These are phyloP conservation scores for Gautieria morchelliformis DNA, from an alignment of 768 basidiomycete genomes.

Conservation along the genomic window DNA sequence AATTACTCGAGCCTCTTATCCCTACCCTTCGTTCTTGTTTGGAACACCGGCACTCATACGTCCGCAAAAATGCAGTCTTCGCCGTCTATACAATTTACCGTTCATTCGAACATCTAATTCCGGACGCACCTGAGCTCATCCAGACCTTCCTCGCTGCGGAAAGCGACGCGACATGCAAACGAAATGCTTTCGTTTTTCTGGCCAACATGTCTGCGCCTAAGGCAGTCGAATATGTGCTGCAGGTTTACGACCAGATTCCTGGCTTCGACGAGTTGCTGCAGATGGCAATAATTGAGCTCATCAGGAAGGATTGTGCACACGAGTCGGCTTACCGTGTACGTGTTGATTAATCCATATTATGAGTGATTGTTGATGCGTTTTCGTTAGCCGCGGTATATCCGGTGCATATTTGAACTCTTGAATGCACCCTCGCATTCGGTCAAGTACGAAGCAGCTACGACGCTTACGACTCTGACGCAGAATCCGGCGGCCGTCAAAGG, in stretches of 20 bases:
- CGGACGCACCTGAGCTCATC: slow-evolving; percentile 93
- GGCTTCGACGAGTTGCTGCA: slow-evolving; percentile 87
- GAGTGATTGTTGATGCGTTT: background rate
- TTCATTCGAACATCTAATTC: slow-evolving; percentile 89
- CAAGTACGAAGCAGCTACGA: slow-evolving; percentile 95
- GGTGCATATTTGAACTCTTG: slow-evolving; percentile 85
- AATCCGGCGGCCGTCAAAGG: slow-evolving; percentile 96
- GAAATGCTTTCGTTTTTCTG: slow-evolving; percentile 95
- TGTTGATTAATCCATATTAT: slow-evolving; percentile 2
- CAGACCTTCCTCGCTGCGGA: slow-evolving; percentile 94
- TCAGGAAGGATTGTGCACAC: slow-evolving; percentile 77
- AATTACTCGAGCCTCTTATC: slow-evolving; percentile 91
- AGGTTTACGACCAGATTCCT: slow-evolving; percentile 74
- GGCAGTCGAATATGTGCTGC: slow-evolving; percentile 85
- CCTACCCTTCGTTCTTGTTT: slow-evolving; percentile 90
- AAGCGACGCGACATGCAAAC: slow-evolving; percentile 91
- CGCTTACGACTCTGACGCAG: slow-evolving; percentile 87
- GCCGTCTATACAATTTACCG: slow-evolving; percentile 92
- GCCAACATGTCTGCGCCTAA: slow-evolving; percentile 69
- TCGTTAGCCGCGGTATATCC: slow-evolving; percentile 80
- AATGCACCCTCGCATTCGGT: slow-evolving; percentile 86
- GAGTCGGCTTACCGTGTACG: slow-evolving; percentile 78
- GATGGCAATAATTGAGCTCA: slow-evolving; percentile 92
- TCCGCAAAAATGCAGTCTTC: slow-evolving; percentile 97
- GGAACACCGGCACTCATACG: slow-evolving; percentile 96